Evolutionary conservation across 1,284 basidiomycete species (phyloP).

Genomic region (Kwoniella shivajii): DNA sequence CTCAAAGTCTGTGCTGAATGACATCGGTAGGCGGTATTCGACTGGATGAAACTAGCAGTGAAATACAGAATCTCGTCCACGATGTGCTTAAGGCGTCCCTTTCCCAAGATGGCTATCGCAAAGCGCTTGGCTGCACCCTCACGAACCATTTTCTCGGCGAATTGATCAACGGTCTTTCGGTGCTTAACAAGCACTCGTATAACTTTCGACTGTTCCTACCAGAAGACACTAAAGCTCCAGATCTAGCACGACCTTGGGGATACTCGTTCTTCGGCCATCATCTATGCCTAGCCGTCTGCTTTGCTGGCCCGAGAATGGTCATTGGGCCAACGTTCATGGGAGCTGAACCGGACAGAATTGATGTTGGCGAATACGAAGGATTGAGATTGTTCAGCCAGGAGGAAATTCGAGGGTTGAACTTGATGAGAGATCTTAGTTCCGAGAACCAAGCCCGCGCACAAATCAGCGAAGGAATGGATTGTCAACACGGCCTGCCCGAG

Average conservation of each 20-base stretch:
- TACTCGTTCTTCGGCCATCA: slow-evolving; percentile 51
- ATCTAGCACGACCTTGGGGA: slow-evolving; percentile 41
- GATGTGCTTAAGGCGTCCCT: slow-evolving; percentile 40
- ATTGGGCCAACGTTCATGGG: slow-evolving; percentile 50
- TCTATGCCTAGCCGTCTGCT: slow-evolving; percentile 47
- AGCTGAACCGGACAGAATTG: slow-evolving; percentile 51
- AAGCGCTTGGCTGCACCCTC: slow-evolving; percentile 42
- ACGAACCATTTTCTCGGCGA: slow-evolving; percentile 51
- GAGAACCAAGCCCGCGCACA: slow-evolving; percentile 44
- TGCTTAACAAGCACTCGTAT: slow-evolving; percentile 49
- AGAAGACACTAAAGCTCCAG: slow-evolving; percentile 11
- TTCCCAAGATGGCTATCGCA: slow-evolving; percentile 41
- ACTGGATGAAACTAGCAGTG: slow-evolving; percentile 40
- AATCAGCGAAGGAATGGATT: slow-evolving; percentile 34
- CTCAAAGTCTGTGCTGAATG: background rate
- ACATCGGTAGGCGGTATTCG: slow-evolving; percentile 41
- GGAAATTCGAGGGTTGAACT: slow-evolving; percentile 41
- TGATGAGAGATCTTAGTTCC: slow-evolving; percentile 40
- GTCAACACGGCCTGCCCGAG: slow-evolving; percentile 32
- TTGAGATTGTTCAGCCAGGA: slow-evolving; percentile 45
- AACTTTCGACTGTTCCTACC: slow-evolving; percentile 47
- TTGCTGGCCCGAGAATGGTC: slow-evolving; percentile 46
- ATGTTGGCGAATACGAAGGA: slow-evolving; percentile 42
- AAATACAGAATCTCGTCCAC: slow-evolving; percentile 35
- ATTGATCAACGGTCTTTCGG: slow-evolving; percentile 41